Conservation (phyloP, 2,329 filamentous ascomycete species). For the Neocucurbitaria cava region DNA sequence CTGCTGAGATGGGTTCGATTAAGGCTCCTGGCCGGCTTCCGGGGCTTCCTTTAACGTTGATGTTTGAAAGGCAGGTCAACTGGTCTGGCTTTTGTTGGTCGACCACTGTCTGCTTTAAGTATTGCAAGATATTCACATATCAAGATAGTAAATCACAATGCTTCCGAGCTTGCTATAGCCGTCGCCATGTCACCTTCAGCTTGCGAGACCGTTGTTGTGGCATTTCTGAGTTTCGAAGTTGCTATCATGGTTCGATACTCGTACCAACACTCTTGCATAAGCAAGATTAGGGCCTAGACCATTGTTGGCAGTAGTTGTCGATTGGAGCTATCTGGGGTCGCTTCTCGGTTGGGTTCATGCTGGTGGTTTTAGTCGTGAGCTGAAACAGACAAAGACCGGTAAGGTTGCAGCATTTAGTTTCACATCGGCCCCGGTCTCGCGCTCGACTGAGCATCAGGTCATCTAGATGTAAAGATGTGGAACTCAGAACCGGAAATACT, state of each 20-base stretch:
- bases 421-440: constrained; percentile 3
- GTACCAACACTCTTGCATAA: constrained; percentile 16
- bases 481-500: not conserved
- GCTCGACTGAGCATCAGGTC: constrained; percentile 21
- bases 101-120: constrained; percentile 34
- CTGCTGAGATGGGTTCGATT: not conserved
- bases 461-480: constrained; percentile 2
- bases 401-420: constrained; percentile 10
- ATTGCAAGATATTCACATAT: constrained; percentile 7
- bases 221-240: constrained; percentile 25
- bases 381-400: constrained; percentile 25
- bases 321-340: not conserved
- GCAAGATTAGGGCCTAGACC: constrained; percentile 1
- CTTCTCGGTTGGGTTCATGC: constrained; percentile 10
- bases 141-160: not conserved
- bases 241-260: constrained; percentile 30
- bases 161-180: not conserved
- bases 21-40: not conserved
- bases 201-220: constrained; percentile 32
- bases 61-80: constrained; percentile 31
- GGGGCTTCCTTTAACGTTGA: not conserved
- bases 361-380: constrained; percentile 8
- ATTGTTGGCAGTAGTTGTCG: not conserved
- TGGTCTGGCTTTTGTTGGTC: constrained; percentile 26
- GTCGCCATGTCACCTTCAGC: not conserved